These are phyloP conservation scores for Polyporus arcularius DNA, from an alignment of 768 basidiomycete genomes.

Conservation along the genomic window DNA sequence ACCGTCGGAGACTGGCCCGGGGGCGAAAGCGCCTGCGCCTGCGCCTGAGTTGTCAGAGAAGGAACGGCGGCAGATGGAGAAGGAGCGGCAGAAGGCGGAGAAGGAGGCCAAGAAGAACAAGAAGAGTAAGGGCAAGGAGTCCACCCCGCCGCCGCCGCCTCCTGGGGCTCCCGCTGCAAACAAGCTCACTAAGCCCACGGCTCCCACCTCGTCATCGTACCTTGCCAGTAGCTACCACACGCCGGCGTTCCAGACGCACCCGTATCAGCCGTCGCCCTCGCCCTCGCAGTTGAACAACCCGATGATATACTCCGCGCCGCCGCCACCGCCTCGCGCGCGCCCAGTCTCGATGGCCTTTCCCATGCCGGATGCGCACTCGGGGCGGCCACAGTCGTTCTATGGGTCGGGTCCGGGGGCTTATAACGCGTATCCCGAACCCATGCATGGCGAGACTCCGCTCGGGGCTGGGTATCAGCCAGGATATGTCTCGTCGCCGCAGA, in stretches of 20 bases:
- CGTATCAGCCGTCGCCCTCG: conserved; percentile 42
- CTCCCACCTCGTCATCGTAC: not conserved
- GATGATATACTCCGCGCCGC: conserved; percentile 38
- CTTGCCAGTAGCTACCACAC: conserved; percentile 22
- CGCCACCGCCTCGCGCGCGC: conserved; percentile 12
- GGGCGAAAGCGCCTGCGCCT: not conserved
- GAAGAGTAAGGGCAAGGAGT: conserved; percentile 18
- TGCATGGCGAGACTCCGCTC: not conserved
- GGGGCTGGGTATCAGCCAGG: not conserved
- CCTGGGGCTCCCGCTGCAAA: not conserved
- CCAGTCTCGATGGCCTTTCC: conserved; percentile 10
- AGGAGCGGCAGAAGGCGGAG: conserved; percentile 39
- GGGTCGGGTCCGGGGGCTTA: conserved; percentile 4
- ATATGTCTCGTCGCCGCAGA: not conserved
- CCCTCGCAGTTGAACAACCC: conserved; percentile 46
- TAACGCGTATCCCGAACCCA: conserved; percentile 3
- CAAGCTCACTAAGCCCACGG: conserved; percentile 10
- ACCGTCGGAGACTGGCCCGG: conserved; percentile 22
- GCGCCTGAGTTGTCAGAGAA: conserved; percentile 19
- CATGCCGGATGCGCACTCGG: not conserved
- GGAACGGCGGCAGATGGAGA: conserved; percentile 33
- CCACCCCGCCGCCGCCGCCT: not conserved
- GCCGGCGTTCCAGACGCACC: conserved; percentile 36
- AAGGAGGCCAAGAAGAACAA: conserved; percentile 39
- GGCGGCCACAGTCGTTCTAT: not conserved